Evolutionary conservation across 257 asterid genomes (phyloP).

Genomic region (Penstemon newberryi): DNA sequence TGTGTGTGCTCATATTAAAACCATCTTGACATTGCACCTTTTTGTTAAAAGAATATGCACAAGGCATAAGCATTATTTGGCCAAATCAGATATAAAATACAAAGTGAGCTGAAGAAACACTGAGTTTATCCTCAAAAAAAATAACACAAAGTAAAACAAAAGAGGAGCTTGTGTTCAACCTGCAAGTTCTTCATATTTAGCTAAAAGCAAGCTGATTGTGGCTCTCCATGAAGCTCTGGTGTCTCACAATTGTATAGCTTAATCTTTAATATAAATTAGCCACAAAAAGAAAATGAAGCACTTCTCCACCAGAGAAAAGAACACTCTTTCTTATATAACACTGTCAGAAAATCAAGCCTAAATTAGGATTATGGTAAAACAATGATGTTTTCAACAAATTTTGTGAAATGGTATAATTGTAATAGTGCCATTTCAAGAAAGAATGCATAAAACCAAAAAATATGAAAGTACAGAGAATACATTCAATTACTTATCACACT

Average conservation of each 20-base stretch:
- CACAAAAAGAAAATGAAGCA: constrained; percentile 17
- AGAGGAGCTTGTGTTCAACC: constrained; percentile 32
- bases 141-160: neutral
- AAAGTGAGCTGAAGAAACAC: neutral
- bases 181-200: constrained; percentile 51
- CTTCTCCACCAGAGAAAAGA: constrained; percentile 34
- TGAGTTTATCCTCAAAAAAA: neutral
- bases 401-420: neutral
- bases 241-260: constrained; percentile 15
- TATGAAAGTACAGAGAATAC: no score
- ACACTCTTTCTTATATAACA: neutral
- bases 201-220: constrained; percentile 35
- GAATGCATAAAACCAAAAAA: neutral
- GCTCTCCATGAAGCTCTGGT: constrained; percentile 41
- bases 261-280: constrained; percentile 21
- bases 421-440: neutral
- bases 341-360: neutral
- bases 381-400: neutral
- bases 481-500: no score
- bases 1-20: neutral
- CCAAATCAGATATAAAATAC: neutral
- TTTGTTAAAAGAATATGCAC: neutral
- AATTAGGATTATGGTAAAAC: neutral
- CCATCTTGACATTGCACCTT: constrained; percentile 5
- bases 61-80: constrained; percentile 15